phyloP scores from a whole-genome alignment of 1,139 yeast genomes.

The Pichia cactophila region DNA sequence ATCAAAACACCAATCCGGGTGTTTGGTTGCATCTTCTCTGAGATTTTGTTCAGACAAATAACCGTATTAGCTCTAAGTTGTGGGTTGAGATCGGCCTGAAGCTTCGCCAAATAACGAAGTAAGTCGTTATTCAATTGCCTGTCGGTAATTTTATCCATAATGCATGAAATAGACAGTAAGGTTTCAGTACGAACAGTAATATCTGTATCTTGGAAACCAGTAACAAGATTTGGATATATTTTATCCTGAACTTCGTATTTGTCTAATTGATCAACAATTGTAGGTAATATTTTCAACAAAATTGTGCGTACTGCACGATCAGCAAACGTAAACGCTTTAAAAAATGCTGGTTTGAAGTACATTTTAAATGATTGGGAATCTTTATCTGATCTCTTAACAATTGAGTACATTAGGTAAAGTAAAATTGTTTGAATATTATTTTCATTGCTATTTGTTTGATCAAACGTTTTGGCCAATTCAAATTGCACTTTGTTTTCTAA shows the following conservation, averaged over 20 bases:
- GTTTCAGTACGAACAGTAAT: conserved; percentile 76
- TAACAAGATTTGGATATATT: conserved; percentile 58
- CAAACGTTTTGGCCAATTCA: conserved; percentile 43
- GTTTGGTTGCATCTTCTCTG: conserved; percentile 50
- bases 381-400: conserved; percentile 21
- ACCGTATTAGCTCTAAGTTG: conserved; percentile 84
- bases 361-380: conserved; percentile 27
- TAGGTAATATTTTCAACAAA: conserved; percentile 56
- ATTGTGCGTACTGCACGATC: conserved; percentile 75
- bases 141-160: conserved; percentile 63
- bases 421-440: conserved; percentile 30
- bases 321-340: conserved; percentile 53
- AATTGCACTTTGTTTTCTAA: conserved; percentile 62
- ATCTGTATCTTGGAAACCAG: conserved; percentile 84
- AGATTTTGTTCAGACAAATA: conserved; percentile 64
- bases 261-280: conserved; percentile 43
- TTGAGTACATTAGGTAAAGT: conserved; percentile 39
- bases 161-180: conserved; percentile 54
- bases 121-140: conserved; percentile 85
- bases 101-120: conserved; percentile 71
- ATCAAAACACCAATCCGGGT: conserved; percentile 68
- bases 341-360: conserved; percentile 54
- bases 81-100: conserved; percentile 79
- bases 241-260: conserved; percentile 61
- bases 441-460: conserved; percentile 14